Conservation (phyloP, 2,329 filamentous ascomycete species). For the Fusarium multiceps region DNA sequence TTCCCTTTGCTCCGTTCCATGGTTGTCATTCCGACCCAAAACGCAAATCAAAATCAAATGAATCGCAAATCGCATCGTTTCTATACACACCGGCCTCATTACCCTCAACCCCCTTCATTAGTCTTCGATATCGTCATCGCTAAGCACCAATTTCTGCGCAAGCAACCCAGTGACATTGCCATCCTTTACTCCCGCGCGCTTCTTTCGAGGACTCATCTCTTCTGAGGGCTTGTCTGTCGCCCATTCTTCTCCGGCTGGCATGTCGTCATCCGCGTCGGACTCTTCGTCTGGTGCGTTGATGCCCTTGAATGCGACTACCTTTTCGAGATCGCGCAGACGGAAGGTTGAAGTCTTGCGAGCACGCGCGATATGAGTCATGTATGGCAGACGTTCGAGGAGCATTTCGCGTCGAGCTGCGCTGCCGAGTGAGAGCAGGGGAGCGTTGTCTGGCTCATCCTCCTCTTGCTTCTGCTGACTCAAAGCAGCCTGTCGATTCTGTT, state of each 20-base stretch:
- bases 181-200: conserved; percentile 53
- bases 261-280: conserved; percentile 59
- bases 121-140: conserved; percentile 88
- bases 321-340: conserved; percentile 70
- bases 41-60: conserved; percentile 24
- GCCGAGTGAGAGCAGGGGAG: conserved; percentile 68
- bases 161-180: conserved; percentile 56
- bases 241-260: conserved; percentile 62
- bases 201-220: conserved; percentile 63
- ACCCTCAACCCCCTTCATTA: conserved; percentile 47
- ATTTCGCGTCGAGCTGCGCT: conserved; percentile 77
- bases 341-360: conserved; percentile 52
- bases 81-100: neutral
- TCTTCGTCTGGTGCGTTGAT: conserved; percentile 63
- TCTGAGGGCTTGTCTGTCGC: conserved; percentile 71
- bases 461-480: conserved; percentile 29
- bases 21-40: conserved; percentile 4
- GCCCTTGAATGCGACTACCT: conserved; percentile 74
- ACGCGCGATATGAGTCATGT: conserved; percentile 76
- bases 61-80: conserved; percentile 23
- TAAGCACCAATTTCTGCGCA: conserved; percentile 76
- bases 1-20: conserved; percentile 30
- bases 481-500: conserved; percentile 41
- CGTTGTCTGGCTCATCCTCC: conserved; percentile 39
- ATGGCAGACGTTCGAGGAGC: conserved; percentile 87